Percentiles rank a stretch among this genome's conserved stretches.
These are phyloP conservation scores for Debaryomyces hansenii DNA, from an alignment of 805 yeast species.

Conservation along the genomic window DNA sequence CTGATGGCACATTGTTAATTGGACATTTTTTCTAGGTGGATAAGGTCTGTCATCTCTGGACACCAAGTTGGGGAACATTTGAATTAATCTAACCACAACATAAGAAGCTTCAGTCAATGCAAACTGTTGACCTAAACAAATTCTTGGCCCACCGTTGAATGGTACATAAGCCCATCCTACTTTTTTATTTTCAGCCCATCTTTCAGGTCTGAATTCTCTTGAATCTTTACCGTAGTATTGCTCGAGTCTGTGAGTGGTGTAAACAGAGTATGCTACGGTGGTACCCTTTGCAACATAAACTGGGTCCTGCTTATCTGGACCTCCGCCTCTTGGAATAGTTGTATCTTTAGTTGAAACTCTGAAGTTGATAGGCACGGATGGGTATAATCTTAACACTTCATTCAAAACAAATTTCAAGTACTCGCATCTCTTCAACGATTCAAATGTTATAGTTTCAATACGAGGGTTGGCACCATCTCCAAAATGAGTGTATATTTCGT, in stretches of 20 bases:
- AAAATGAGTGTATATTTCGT: slow-evolving; percentile 25
- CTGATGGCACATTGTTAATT: slow-evolving; percentile 27
- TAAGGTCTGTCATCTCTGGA: slow-evolving; percentile 19
- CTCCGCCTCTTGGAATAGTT: slow-evolving; percentile 37
- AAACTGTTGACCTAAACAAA: slow-evolving; percentile 58
- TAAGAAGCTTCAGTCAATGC: slow-evolving; percentile 57
- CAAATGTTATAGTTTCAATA: slow-evolving; percentile 27
- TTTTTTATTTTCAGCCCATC: slow-evolving; percentile 44
- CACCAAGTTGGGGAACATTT: slow-evolving; percentile 21
- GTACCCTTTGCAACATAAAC: slow-evolving; percentile 46
- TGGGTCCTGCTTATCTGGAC: slow-evolving; percentile 36
- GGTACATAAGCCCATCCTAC: slow-evolving; percentile 53
- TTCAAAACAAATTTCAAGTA: slow-evolving; percentile 30
- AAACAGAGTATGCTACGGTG: slow-evolving; percentile 40
- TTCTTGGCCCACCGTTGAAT: slow-evolving; percentile 57
- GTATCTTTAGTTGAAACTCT: slow-evolving; percentile 30
- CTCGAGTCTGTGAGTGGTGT: slow-evolving; percentile 43
- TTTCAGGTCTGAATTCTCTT: slow-evolving; percentile 45
- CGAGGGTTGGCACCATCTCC: slow-evolving; percentile 22
- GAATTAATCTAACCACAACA: slow-evolving; percentile 37
- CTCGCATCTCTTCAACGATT: slow-evolving; percentile 32
- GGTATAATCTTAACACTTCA: slow-evolving; percentile 34
- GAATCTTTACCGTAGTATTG: slow-evolving; percentile 48
- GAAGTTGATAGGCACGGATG: slow-evolving; percentile 34
- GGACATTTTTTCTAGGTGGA: slow-evolving; percentile 31